A percentile compares a stretch with the other conserved stretches of the same genome.
phyloP scores from a whole-genome alignment of 495 filamentous ascomycete species.

The Hypoxylon crocopeplum region DNA sequence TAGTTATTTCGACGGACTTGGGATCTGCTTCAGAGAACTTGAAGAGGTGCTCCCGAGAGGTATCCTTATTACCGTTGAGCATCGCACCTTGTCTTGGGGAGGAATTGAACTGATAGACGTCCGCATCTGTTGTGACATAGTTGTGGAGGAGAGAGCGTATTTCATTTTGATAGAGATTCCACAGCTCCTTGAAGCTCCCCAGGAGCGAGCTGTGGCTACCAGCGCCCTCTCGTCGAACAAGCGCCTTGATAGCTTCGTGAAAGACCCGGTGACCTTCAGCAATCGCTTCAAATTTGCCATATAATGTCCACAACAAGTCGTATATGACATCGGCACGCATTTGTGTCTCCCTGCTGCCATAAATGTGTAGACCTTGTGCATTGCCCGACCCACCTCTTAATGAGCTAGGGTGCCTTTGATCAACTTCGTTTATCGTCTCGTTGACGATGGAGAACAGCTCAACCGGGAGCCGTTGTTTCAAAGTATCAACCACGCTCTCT shows the following conservation, averaged over 20 bases:
- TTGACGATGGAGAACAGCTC: conserved; percentile 94
- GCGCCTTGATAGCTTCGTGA: conserved; percentile 85
- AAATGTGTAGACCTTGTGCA: conserved; percentile 67
- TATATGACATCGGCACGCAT: conserved; percentile 81
- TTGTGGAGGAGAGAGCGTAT: conserved; percentile 95
- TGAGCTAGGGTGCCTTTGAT: conserved; percentile 83
- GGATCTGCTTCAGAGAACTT: conserved; percentile 84
- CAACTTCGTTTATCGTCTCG: conserved; percentile 91
- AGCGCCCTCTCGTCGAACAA: conserved; percentile 78
- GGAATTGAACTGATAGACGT: conserved; percentile 63
- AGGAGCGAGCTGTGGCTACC: conserved; percentile 65
- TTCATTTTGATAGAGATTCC: conserved; percentile 79
- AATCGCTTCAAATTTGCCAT: conserved; percentile 96
- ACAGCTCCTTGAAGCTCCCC: conserved; percentile 88
- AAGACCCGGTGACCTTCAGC: conserved; percentile 93
- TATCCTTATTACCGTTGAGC: conserved; percentile 61
- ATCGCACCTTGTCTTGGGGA: conserved; percentile 49
- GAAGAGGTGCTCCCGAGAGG: conserved; percentile 82
- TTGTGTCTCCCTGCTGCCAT: conserved; percentile 70
- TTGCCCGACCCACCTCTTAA: conserved; percentile 60
- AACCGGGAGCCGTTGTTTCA: conserved; percentile 92
- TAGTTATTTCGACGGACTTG: conserved; percentile 73
- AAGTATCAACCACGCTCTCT: conserved; percentile 82
- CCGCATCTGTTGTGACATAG: conserved; percentile 93
- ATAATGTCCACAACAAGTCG: conserved; percentile 89